Base-by-base conservation (phyloP, 2,329 filamentous ascomycete species). In the Colletotrichum neosansevieriae region DNA sequence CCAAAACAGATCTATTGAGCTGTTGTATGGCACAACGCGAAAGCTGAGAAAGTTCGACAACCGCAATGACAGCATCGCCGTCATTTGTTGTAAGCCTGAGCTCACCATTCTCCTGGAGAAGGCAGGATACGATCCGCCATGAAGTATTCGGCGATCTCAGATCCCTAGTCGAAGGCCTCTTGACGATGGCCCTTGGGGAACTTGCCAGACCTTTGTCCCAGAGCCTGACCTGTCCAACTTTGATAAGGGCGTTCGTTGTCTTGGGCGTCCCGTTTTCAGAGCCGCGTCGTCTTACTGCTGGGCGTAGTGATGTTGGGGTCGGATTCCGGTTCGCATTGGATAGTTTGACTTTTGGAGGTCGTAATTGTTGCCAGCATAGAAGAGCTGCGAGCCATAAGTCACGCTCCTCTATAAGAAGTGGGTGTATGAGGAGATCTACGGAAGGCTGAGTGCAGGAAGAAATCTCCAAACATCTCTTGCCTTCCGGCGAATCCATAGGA, bases 51-150 rank as follows among this genome's bases (percentile, higher is more conserved):
- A 99, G 85, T 74, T 97, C 94, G 59, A 98, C 92, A 53, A 94
- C 88, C 32, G 92, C 92, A 15, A 98, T 85, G 9, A 97, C 85
- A 0, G 90, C 89, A 53, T 92, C 90, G 72, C 97, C 94, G 63
- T 92, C 91, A 74, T 98, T 95, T 1, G 92, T 92, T 78, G 96
- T 91, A 11, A 99, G 86, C 75, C 95, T 97, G 76, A 99, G 91
- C 76, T 97, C 93, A 65, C 96, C 96, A 74, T 97, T 97, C 76
- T 98, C 96, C 72, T 97, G 93, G 24, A 99, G 84, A 17, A 96
- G 97, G 78, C 94, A 98, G 34, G 94, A 98, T 4, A 98, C 94
- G 71, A 89, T 89, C 74, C 92, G 89, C 96, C 96, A 98, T 11
- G 91, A 87, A 3, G 84, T 85, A n/a, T 80, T 80, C 0, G 83